Percentiles rank a stretch among this genome's conserved stretches.
phyloP scores from a whole-genome alignment of 768 basidiomycete species.

The Russula abietina region DNA sequence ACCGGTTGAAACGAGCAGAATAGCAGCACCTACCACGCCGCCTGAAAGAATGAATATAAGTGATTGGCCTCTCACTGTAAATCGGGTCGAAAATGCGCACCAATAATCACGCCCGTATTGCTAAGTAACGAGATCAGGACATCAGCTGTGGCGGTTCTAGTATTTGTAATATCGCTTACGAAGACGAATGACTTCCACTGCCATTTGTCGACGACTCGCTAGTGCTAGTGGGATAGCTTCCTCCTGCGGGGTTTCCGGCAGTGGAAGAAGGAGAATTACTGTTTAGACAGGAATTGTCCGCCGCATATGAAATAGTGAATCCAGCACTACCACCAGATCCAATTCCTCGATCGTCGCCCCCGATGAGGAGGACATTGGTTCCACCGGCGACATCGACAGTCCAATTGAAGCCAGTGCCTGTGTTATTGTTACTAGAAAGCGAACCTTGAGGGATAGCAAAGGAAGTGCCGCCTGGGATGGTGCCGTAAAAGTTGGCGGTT shows the following conservation, averaged over 20 bases:
- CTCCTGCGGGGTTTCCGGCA: slow-evolving; percentile 69
- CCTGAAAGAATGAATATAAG: slow-evolving; percentile 41
- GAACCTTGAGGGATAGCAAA: slow-evolving; percentile 52
- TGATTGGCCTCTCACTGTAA: not conserved
- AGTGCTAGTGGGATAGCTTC: slow-evolving; percentile 55
- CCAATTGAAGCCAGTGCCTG: slow-evolving; percentile 69
- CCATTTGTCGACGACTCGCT: slow-evolving; percentile 31
- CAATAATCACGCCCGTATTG: slow-evolving; percentile 18
- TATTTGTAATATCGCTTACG: slow-evolving; percentile 7
- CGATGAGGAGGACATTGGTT: slow-evolving; percentile 59
- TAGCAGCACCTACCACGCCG: slow-evolving; percentile 55
- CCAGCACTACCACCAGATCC: slow-evolving; percentile 62
- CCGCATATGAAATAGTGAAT: slow-evolving; percentile 50
- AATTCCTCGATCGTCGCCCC: slow-evolving; percentile 58
- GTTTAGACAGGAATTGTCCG: slow-evolving; percentile 51
- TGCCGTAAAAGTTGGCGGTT: slow-evolving; percentile 55
- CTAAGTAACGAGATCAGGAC: not conserved
- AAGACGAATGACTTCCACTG: slow-evolving; percentile 24
- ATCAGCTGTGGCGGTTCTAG: not conserved
- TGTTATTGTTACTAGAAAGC: slow-evolving; percentile 36
- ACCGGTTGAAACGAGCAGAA: slow-evolving; percentile 39
- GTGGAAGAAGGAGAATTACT: slow-evolving; percentile 68
- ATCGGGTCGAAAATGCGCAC: slow-evolving; percentile 4
- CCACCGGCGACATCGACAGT: slow-evolving; percentile 56
- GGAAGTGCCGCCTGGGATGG: slow-evolving; percentile 77